Evolutionary conservation across 441 rosid genomes (phyloP), one percentile per base, ranked within the genome.

Genomic region (Adansonia grandidieri): DNA sequence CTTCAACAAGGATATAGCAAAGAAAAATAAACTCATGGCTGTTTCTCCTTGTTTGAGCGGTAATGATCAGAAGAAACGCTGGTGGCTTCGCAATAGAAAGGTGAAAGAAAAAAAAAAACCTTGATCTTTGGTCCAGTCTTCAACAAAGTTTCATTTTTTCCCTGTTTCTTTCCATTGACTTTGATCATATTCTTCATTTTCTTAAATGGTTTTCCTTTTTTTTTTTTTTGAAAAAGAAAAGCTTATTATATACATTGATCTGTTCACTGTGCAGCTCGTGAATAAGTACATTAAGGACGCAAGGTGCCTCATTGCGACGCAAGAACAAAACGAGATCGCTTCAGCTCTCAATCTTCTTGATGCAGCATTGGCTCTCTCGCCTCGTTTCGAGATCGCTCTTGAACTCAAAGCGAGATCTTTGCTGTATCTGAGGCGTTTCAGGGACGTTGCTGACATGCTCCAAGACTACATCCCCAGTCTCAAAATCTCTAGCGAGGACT

Each of bases 71-170:
- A 94, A 82, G 91, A 94, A 87, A 76, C 98, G 85, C 80, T 96
- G 99, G 98, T 96, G 98, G 99, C 93, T 93, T 71, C 91, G 88
- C 75, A 93, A 93, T 82, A 81, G 95, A 32, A 96, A 88, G 98
- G 99, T 92, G 28, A 22, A 11, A 44, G 9, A 32, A 32, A 32
- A 32, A 51, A 51, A 4, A 53, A 57, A 57, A 51, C 10, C 5
- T 19, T 47, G 20, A 32, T 54, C 60, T 66, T 50, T 5, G 48
- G 47, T 60, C 19, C 42, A 5, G 32, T 6, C 24, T 65, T 17
- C 7, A 2, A 9, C 24, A 19, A 67, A 1, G 40, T 15, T 22
- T 14, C 2, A 13, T 19, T 8, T 32, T 19, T 14, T 15, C 40
- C 45, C 7, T 11, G 2, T 19, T 58, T 3, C 37, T 24, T 10